Base-by-base conservation (phyloP, 495 filamentous ascomycete genomes). In the Patellaria atrata region DNA sequence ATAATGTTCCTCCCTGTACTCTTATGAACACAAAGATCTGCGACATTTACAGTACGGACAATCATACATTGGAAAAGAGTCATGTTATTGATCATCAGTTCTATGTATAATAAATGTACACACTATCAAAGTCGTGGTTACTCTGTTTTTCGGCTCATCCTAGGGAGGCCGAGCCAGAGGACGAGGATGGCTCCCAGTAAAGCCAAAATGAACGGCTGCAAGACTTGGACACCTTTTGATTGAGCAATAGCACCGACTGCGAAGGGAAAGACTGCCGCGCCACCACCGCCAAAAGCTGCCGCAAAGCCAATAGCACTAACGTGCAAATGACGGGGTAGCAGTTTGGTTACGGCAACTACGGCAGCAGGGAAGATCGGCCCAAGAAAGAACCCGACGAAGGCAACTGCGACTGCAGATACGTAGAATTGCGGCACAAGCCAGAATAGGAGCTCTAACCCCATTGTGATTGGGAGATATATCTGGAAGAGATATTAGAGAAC, bases 231-330 rank as follows among this genome's bases (percentile, higher is more conserved):
- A 11, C 84, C 83, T 52, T 71, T 78, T 11, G 67, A 70, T 54
- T 89, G 76, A 5, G 82, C 84, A 54, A 91, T 77, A 0, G 80
- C 80, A 1, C 83, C 83, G 1, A 92, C 78, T 0, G 71, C 78
- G 51, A 92, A 93, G 0, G 84, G 84, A 30, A 93, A 71, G 11
- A 87, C 53, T 0, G 82, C 80, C 2, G 80, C 83, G 0, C 84
- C 84, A 5, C 68, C 68, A 0, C 81, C 77, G 2, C 84, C 84
- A 56, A 86, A 76, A 0, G 84, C 81, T 3, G 78, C 76, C 1
- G 78, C 79, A 43, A 91, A 91, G 0, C 84, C 83, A 31, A 93
- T 79, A 1, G 79, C 75, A 34, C 67, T 71, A 22, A 93, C 80
- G 50, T 93, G 84, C 11, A 85, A 62, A 39, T 82, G 71, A 17